A percentile compares a stretch with the other conserved stretches of the same genome.
Conservation (phyloP, 352 stramenopile genomes). For the Phytophthora parvispora region DNA sequence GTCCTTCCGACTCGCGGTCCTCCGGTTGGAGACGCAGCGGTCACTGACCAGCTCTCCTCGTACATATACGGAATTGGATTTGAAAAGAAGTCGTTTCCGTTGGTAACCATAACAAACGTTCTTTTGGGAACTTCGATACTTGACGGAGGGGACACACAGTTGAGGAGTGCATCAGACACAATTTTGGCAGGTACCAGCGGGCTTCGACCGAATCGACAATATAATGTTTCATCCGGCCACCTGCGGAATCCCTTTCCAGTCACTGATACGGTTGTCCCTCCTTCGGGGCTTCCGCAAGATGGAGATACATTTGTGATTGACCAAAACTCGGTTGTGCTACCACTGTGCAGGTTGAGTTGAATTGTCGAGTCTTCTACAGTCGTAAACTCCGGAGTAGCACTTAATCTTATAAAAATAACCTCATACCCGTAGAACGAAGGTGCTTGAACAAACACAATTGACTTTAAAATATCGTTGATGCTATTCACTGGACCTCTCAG, state of each 20-base stretch:
- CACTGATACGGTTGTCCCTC: conserved; percentile 57
- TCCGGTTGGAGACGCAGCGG: conserved; percentile 24
- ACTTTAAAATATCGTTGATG: conserved; percentile 49
- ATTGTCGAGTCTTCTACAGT: conserved; percentile 54
- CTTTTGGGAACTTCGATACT: conserved; percentile 23
- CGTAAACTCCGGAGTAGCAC: conserved; percentile 51
- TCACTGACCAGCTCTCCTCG: conserved; percentile 47
- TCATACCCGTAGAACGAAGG: conserved; percentile 72
- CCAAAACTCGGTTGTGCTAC: conserved; percentile 28
- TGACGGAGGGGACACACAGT: conserved; percentile 47
- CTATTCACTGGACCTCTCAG: conserved; percentile 47
- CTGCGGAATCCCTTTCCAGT: conserved; percentile 52
- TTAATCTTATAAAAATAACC: conserved; percentile 65
- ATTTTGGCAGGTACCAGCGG: conserved; percentile 35
- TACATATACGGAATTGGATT: conserved; percentile 71
- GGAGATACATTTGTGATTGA: conserved; percentile 41
- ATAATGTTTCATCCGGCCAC: conserved; percentile 34
- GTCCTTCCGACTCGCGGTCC: conserved; percentile 48
- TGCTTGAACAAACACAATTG: conserved; percentile 53
- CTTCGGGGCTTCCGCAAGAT: conserved; percentile 37
- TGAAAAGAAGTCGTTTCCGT: conserved; percentile 60
- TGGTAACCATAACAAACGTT: conserved; percentile 69
- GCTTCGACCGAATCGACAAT: conserved; percentile 69
- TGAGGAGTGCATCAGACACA: conserved; percentile 47
- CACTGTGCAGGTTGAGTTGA: conserved; percentile 48